Conservation (phyloP, 2,329 filamentous ascomycete species). For the Fusarium miscanthi region DNA sequence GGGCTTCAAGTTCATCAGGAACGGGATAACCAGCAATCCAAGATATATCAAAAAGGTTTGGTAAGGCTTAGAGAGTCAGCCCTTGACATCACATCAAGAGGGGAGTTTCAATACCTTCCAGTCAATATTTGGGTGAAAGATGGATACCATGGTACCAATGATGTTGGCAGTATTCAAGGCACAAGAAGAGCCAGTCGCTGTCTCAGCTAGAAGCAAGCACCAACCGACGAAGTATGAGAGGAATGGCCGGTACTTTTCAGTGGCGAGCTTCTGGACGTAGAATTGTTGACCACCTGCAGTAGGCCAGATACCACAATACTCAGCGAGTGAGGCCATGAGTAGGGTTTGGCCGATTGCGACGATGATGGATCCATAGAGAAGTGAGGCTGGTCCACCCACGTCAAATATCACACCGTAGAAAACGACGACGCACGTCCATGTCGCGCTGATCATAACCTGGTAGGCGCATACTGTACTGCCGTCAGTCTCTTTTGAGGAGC, state of each 20-base stretch:
- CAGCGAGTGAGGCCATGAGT: slow-evolving; percentile 19
- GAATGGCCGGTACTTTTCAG: not conserved
- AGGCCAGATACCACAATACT: slow-evolving; percentile 18
- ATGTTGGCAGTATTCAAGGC: slow-evolving; percentile 21
- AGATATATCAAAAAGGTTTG: slow-evolving; percentile 20
- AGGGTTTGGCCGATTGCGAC: slow-evolving; percentile 16
- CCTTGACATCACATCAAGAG: rapidly evolving
- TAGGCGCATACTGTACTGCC: slow-evolving; percentile 13
- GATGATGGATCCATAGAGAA: slow-evolving; percentile 23
- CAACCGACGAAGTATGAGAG: slow-evolving; percentile 18
- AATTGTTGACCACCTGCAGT: slow-evolving; percentile 17
- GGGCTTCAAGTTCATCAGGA: slow-evolving; percentile 12
- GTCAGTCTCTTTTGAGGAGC: not conserved
- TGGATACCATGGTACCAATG: not conserved
- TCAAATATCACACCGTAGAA: slow-evolving; percentile 20
- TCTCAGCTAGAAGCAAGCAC: slow-evolving; percentile 12
- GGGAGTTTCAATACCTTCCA: slow-evolving; percentile 6
- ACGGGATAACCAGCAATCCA: not conserved
- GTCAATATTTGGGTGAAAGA: slow-evolving; percentile 12
- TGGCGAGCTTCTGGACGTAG: slow-evolving; percentile 1
- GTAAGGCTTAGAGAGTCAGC: slow-evolving; percentile 1
- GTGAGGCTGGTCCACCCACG: slow-evolving; percentile 5
- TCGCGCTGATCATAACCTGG: slow-evolving; percentile 25
- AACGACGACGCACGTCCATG: slow-evolving; percentile 25
- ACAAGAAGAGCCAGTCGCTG: slow-evolving; percentile 1